Base-by-base conservation (phyloP, 495 filamentous ascomycete genomes). In the Staphylotrichum longicolle region DNA sequence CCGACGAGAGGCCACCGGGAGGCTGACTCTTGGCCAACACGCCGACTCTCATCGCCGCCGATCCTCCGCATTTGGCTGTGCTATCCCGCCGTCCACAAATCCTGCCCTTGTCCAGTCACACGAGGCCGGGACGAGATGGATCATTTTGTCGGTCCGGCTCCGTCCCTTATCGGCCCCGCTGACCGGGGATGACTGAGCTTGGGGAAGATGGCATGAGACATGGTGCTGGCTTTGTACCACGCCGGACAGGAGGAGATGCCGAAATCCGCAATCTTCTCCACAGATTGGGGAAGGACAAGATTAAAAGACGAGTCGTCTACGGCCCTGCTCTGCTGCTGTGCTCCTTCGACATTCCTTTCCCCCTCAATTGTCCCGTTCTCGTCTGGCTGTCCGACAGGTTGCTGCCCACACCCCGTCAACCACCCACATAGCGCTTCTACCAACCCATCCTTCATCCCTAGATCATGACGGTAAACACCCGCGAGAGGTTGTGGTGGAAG, bases 401-500 rank as follows among this genome's bases (percentile, higher is more conserved):
- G 7, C 49, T 3, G 3, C 35, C 1, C 35, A 37, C 9, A 32
- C 51, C 14, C 51, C 14, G 15, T 27, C 15, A 27, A 1, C 20
- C 20, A 27, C 1, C 20, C 20, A 27, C 20, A 1, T 27, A 27
- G 20, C 20, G 20, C 20, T 27, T 27, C 20, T 27, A 3, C 2
- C 34, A 14, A 15, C 3, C 33, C 51, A 12, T 7, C 0, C 3
- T 32, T 33, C 47, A 9, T 14, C 30, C 20, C 20, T 27, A 27
- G 20, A 56, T 40, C 42, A 56, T 56, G 54, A 56, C 54, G 3
- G 54, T 56, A 12, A 33, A 27, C 20, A 32, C 30, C 7, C 54
- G 41, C 30, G 54, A 56, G 11, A 57, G 48, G 15, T 52, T 55
- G 7, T 74, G 72, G 72, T 79, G 77, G 75, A 79, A 77, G 60